Evolutionary conservation across 1,284 basidiomycete genomes (phyloP).

Genomic region (Ganoderma sp.): DNA sequence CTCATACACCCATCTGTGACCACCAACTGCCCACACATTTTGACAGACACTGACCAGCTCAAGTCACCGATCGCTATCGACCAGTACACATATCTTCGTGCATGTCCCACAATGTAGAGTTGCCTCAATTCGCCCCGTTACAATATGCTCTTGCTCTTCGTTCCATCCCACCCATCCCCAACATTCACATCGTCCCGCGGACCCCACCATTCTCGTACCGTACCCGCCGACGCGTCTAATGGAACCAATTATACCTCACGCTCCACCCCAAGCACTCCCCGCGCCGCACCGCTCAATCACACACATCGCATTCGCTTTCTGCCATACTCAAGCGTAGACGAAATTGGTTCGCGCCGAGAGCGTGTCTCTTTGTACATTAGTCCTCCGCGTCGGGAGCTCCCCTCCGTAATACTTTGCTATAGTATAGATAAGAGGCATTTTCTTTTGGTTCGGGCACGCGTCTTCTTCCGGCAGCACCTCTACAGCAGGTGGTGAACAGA

Average conservation of each 20-base stretch:
- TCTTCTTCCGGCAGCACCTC: neutral
- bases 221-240: conserved; percentile 27
- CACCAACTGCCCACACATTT: conserved; percentile 15
- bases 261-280: conserved; percentile 6
- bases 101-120: conserved; percentile 27
- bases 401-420: conserved; percentile 22
- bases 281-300: conserved; percentile 7
- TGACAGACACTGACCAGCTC: conserved; percentile 24
- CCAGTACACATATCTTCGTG: conserved; percentile 22
- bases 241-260: conserved; percentile 23
- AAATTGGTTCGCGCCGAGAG: conserved; percentile 18
- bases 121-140: conserved; percentile 15
- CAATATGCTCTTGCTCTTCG: conserved; percentile 15
- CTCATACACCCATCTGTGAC: conserved; percentile 5
- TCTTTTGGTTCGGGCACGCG: neutral
- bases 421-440: conserved; percentile 23
- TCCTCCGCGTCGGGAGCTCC: conserved; percentile 26
- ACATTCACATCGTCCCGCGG: neutral
- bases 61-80: conserved; percentile 22
- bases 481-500: neutral
- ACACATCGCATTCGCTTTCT: conserved; percentile 8
- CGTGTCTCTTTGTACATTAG: conserved; percentile 32
- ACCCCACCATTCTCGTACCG: conserved; percentile 4
- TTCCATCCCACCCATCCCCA: conserved; percentile 1
- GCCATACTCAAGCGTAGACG: conserved; percentile 21